Evolutionary conservation across 2,329 filamentous ascomycete species (phyloP), one percentile per base, ranked within the genome.

Genomic region (Myriosclerotinia scirpicola): DNA sequence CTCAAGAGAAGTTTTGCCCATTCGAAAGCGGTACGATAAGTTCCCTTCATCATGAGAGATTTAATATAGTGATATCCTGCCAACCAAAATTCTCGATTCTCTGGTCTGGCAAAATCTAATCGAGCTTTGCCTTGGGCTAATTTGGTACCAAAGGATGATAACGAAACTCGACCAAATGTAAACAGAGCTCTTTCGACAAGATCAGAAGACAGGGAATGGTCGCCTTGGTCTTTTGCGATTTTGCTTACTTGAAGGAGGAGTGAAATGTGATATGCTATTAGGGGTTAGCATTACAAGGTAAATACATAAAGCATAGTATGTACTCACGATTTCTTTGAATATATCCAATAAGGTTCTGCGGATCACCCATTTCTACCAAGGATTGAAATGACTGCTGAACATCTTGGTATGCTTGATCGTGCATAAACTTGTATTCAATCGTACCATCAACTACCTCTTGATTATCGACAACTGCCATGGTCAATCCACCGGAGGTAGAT

Each of bases 31-130:
- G 95, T 98, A 56, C 93, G 85, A 82, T 92, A 97, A 1, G 94
- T 97, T n/a, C 93, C 93, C 73, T 96, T 94, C 79, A 92, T 88
- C 20, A 92, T 84, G 30, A 99, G 82, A 71, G 92, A 95, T 72
- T 86, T 87, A 73, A 98, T 89, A 74, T 97, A 97, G 71, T 93
- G 88, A 82, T 93, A 96, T 11, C 89, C 91, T 1, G 92, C 91
- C 46, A 98, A 86, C 88, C 91, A 97, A 70, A 99, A 88, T 77
- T 98, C 94, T 54, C 95, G 85, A 77, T 98, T 98, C 77, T 96
- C 93, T 0, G 90, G 89, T 48, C 92, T 83, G 26, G 83, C 79
- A 75, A 97, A 98, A 74, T 94, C 87, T 12, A 99, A 80, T 20
- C 92, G 85, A 7, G 92, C 93, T 71, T 88, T 88, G 44, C 95